Conservation (phyloP, 352 stramenopile species). For the Phytophthora meadii region DNA sequence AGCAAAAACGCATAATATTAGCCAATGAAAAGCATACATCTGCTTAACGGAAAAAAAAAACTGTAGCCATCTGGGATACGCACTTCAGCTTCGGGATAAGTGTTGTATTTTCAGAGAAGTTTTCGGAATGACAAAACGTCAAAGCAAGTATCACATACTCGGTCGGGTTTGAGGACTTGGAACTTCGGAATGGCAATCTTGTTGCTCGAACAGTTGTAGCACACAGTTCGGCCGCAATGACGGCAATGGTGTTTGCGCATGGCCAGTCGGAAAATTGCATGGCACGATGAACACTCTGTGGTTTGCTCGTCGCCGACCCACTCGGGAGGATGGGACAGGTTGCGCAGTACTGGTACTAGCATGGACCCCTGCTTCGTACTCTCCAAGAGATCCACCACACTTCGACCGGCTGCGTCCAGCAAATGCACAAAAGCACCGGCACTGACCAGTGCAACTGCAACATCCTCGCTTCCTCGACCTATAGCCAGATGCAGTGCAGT, state of each 20-base stretch:
- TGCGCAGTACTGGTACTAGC: conserved; percentile 83
- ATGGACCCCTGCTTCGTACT: conserved; percentile 82
- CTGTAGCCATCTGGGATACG: conserved; percentile 28
- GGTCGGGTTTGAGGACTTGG: conserved; percentile 67
- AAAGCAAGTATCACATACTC: conserved; percentile 87
- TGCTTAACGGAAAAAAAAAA: conserved; percentile 1
- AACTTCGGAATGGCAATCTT: conserved; percentile 89
- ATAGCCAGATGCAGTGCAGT: conserved; percentile 85
- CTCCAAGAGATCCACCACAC: conserved; percentile 84
- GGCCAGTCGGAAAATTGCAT: conserved; percentile 74
- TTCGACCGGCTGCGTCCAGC: conserved; percentile 81
- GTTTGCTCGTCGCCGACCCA: conserved; percentile 77
- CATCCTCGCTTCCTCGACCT: conserved; percentile 73
- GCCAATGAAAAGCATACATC: conserved; percentile 24
- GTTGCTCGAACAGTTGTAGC: conserved; percentile 88
- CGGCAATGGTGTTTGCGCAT: conserved; percentile 89
- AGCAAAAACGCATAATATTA: conserved; percentile 18
- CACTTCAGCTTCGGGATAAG: not conserved
- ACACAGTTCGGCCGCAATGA: conserved; percentile 84
- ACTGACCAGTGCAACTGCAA: conserved; percentile 75
- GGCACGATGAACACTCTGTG: conserved; percentile 77
- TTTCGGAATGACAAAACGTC: conserved; percentile 86
- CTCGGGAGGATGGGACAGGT: conserved; percentile 67
- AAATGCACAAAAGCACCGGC: conserved; percentile 82
- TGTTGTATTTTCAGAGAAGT: conserved; percentile 53